Percentiles rank a stretch among this genome's conserved stretches.
Conservation (phyloP, 331 rosid species). For the Pyrus hybrid region DNA sequence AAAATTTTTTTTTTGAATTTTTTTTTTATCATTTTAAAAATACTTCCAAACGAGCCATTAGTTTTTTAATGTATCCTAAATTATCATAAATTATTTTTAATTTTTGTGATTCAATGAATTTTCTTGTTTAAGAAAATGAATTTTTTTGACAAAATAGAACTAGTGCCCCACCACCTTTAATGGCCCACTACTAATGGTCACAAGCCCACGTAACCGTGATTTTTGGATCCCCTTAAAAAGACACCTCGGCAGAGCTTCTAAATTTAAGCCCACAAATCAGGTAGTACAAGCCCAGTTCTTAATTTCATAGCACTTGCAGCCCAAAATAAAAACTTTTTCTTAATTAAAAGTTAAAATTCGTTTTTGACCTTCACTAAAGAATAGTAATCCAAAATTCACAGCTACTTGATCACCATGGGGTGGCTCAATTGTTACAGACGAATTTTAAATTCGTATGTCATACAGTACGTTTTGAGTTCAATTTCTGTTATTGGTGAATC, state of each 20-base stretch:
- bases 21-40: too few relatives aligned
- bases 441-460: too few relatives aligned
- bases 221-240: neutral
- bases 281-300: neutral
- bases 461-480: rapidly evolving
- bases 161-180: neutral
- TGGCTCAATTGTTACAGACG: too few relatives aligned
- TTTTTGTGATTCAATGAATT: neutral
- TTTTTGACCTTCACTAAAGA: too few relatives aligned
- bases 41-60: too few relatives aligned
- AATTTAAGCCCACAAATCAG: neutral
- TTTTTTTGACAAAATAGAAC: too few relatives aligned
- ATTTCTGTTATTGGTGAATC: rapidly evolving
- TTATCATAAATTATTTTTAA: neutral
- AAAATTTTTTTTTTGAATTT: too few relatives aligned
- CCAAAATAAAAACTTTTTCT: neutral
- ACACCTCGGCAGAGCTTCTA: neutral
- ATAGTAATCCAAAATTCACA: too few relatives aligned
- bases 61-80: too few relatives aligned
- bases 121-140: too few relatives aligned
- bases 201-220: neutral
- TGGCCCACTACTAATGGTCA: neutral
- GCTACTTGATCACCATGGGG: too few relatives aligned
- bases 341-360: too few relatives aligned
- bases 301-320: neutral